phyloP scores from a whole-genome alignment of 257 asterid genomes.

The Nicotiana obtusifolia region DNA sequence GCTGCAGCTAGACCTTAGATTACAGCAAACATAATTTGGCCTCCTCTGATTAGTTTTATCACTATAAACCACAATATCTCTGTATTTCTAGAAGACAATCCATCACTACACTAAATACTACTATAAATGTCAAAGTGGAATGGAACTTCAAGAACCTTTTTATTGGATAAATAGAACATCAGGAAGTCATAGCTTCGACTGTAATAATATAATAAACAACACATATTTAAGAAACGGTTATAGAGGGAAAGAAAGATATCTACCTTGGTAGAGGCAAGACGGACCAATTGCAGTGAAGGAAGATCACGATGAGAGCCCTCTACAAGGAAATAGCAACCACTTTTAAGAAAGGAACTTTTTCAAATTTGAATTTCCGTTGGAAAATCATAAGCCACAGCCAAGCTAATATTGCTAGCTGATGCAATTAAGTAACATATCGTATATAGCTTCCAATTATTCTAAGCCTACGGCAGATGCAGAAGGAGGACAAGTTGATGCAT shows the following conservation, averaged over 20 bases:
- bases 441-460: background rate
- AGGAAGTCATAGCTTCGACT: background rate
- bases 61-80: background rate
- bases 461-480: background rate
- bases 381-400: background rate
- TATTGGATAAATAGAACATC: too few relatives aligned
- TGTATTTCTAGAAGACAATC: background rate
- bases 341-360: background rate
- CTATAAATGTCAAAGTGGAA: background rate
- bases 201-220: background rate
- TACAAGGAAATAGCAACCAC: constrained; percentile 28
- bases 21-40: background rate
- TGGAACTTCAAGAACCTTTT: background rate
- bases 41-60: background rate
- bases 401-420: background rate
- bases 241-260: background rate
- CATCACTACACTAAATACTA: background rate
- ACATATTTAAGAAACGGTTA: background rate
- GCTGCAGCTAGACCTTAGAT: too few relatives aligned
- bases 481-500: too few relatives aligned
- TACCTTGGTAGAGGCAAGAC: constrained; percentile 78
- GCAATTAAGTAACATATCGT: background rate
- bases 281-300: constrained; percentile 75
- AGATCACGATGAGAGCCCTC: constrained; percentile 97
- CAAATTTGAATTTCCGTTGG: background rate